Percentiles rank a stretch among this genome's conserved stretches.
Evolutionary conservation across 768 basidiomycete species (phyloP).

Genomic region (Lentinula guzmanii): DNA sequence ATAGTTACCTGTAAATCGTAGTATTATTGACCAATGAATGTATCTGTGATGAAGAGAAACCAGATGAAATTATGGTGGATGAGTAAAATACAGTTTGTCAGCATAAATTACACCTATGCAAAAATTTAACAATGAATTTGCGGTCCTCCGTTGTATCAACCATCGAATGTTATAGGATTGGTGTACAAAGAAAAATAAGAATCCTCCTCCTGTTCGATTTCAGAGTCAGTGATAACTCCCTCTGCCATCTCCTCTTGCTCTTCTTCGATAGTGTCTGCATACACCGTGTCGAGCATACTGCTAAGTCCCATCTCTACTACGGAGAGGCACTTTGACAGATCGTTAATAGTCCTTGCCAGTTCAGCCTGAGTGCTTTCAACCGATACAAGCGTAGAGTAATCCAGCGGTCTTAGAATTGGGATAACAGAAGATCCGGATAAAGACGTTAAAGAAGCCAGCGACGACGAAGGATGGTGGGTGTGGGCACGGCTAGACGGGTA

Average conservation of each 20-base stretch:
- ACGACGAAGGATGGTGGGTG: conserved; percentile 20
- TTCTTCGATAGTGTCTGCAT: conserved; percentile 54
- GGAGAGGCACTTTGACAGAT: conserved; percentile 71
- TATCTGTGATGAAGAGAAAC: no score
- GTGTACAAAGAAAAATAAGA: neutral
- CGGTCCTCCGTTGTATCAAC: no score
- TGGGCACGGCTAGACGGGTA: conserved; percentile 20
- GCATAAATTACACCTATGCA: neutral
- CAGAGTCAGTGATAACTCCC: neutral
- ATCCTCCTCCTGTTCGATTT: neutral
- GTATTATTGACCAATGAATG: no score
- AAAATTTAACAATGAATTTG: neutral
- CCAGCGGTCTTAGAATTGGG: conserved; percentile 57
- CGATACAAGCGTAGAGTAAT: conserved; percentile 53
- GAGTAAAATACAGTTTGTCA: neutral
- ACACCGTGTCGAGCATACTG: conserved; percentile 51
- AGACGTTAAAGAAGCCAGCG: conserved; percentile 26
- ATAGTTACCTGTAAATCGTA: no score
- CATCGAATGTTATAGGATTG: neutral
- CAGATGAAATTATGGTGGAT: no score
- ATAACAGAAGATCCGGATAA: conserved; percentile 21
- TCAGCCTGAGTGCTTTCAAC: conserved; percentile 59
- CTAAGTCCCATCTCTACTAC: conserved; percentile 69
- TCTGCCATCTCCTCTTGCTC: conserved; percentile 43
- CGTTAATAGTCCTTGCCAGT: conserved; percentile 67